Base-by-base conservation (phyloP, 305 asterid genomes). In the Fraxinus dipetala region DNA sequence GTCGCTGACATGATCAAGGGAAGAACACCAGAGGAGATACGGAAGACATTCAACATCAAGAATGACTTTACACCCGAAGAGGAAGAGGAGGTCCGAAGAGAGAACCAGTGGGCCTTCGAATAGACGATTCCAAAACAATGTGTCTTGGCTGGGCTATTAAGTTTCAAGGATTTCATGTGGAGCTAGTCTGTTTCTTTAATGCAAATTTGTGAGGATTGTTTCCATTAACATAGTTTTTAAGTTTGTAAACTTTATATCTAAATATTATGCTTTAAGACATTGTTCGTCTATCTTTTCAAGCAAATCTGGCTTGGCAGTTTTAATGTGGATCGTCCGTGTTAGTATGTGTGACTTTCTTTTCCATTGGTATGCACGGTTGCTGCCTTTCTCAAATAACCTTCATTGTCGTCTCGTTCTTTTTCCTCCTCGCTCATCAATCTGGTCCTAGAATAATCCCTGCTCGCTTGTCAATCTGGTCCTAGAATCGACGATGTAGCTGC, bases 31-130 rank as follows among this genome's bases (percentile, higher is more conserved):
- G 74, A 78, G 35, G 75, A 78, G 51, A n/a, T 78, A 5, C 81
- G 81, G 20, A 35, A 61, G 36, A 78, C 4, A 35, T 78, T 78
- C 72, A 26, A 7, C 30, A 78, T 35, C 45, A 61, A 10, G 72
- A 59, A 78, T 36, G 81, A 78, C 31, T 61, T 31, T 22, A 59
- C 40, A 1, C 74, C 75, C 2, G 75, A 78, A 54, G 81, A 78
- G 32, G 81, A 78, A 78, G 56, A 59, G 24, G 75, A 78, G 51
- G 35, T 78, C 3, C 75, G 75, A 24, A 61, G 34, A 35, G 75
- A 61, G 81, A 59, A 78, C n/a, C 32, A 38, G 30, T 78, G 75
- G 81, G 81, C 81, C 10, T 67, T 67, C 18, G 74, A 67, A 32
- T 67, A 67, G 74, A 67, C 18, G 31, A 59, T 59, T 2, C 31